Base-by-base conservation (phyloP, 208 protist genomes). In the Leishmania tropica region DNA sequence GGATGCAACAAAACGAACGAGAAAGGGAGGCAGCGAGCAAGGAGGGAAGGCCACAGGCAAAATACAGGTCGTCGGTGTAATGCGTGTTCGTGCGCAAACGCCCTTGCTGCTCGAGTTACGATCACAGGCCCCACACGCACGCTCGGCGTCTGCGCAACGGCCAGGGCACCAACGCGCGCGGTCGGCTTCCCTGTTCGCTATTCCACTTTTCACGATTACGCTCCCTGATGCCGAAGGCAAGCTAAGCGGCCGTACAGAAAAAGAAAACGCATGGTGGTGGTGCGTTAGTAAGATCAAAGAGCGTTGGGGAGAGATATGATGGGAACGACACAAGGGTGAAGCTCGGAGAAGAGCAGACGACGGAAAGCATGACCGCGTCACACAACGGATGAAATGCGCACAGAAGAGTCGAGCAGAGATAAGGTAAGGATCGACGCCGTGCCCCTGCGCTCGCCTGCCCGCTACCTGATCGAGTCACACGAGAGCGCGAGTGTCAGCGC, bases 111-210 rank as follows among this genome's bases (percentile, higher is more conserved):
- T 35, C 28, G 28, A 31, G 21, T 37, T 31, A 53, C 31, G 7
- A 72, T 42, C 67, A 72, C 67, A 72, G 67, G 48, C 67, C 51
- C 31, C 42, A 74, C 68, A 37, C 45, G 24, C 68, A n/a, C 45
- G 68, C 68, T 74, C 68, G 17, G 42, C 68, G 68, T 35, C 48
- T 15, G 40, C 28, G 68, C 68, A 53, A 54, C 45, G 40, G 40
- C n/a, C 68, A 51, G 45, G 28, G 68, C 24, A 19, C 45, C 68
- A 74, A 53, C 68, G 68, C 42, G 19, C 42, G 37, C 24, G 24
- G 45, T 54, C 45, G 40, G 24, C 40, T 35, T 74, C 24, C 45
- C 40, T 53, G 45, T 21, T 53, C 11, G 68, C 31, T 3, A 35
- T 54, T 3, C 28, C 42, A 4, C 31, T 35, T 35, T 54, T 54